Base-by-base conservation (phyloP, 2,329 filamentous ascomycete species). In the Periconia sp. region DNA sequence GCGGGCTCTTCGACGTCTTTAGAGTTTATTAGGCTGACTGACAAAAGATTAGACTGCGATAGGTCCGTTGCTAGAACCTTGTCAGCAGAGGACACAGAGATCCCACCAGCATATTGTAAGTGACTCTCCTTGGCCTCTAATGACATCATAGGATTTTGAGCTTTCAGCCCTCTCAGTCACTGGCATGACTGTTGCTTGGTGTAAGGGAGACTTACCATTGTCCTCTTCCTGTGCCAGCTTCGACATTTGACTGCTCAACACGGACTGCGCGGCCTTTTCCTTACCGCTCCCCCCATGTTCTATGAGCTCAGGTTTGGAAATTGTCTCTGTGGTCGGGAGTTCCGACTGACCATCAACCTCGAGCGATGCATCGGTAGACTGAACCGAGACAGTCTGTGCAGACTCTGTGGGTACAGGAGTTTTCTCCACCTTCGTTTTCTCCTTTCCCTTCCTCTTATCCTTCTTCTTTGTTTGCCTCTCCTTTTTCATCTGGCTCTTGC, bases 391-490 rank as follows among this genome's bases (percentile, higher is more conserved):
- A 7, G 21, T 13, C 13, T 31, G 17, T 17, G 32, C 30, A 15
- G 25, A 4, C 12, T 28, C 25, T 4, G 25, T 28, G 15, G n/a
- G n/a, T n/a, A 28, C 25, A 13, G 19, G 11, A 35, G 13, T 2
- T 11, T 51, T 53, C 11, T 53, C 48, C 4, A 43, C 36, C 36
- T 57, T 57, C 10, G 43, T 49, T 19, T 51, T 48, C 15, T 26
- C 40, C 22, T 57, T 59, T 30, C 46, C 52, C 22, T 56, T 66
- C 43, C 53, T 59, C 32, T 56, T 58, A 13, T 64, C 63, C 40
- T 71, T 73, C 44, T 69, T 70, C 52, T 67, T 70, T 17, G 62
- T 59, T 15, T 65, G 53, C 38, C 52, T 67, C 35, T 69, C 64
- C 33, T 63, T 65, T 40, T 64, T 65, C 16, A 54, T 53, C 26